These are phyloP conservation scores for Oryza coarctata DNA, from an alignment of 176 grass and related monocot species.

Conservation along the genomic window DNA sequence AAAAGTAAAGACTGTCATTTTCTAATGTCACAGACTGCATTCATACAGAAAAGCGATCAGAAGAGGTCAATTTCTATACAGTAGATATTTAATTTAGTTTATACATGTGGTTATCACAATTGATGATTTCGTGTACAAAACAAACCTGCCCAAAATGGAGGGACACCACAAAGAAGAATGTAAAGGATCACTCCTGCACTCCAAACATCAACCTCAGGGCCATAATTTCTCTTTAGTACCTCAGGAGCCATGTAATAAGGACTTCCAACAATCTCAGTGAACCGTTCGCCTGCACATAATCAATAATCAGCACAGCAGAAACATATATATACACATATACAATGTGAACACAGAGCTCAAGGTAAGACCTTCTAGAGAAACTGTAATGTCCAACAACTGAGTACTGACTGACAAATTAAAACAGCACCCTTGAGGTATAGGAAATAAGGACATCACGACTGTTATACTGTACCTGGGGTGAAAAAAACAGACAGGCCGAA, in stretches of 20 bases:
- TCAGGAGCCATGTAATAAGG: slow-evolving; percentile 99
- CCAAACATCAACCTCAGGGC: slow-evolving; percentile 97
- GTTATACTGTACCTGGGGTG: slow-evolving; percentile 58
- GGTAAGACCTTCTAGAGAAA: neutral
- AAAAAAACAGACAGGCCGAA: slow-evolving; percentile 90
- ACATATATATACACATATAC: neutral
- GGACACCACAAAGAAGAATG: slow-evolving; percentile 91
- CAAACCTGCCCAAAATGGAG: slow-evolving; percentile 97
- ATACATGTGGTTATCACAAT: neutral
- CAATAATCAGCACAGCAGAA: slow-evolving; percentile 22
- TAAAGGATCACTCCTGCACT: slow-evolving; percentile 98
- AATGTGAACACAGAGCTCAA: neutral
- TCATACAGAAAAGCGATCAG: neutral
- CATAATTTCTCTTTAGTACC: slow-evolving; percentile 93
- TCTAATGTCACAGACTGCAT: neutral
- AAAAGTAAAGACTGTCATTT: neutral
- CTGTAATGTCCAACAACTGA: neutral
- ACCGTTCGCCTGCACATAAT: slow-evolving; percentile 65
- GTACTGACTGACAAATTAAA: slow-evolving; percentile 10
- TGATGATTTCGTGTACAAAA: slow-evolving; percentile 27
- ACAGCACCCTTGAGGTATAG: neutral
- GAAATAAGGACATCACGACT: neutral
- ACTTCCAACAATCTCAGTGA: slow-evolving; percentile 98
- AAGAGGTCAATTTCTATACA: neutral
- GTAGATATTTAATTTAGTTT: neutral